A percentile compares a stretch with the other conserved stretches of the same genome.
Conservation (phyloP, 805 yeast genomes). For the Pichia phayaonensis region DNA sequence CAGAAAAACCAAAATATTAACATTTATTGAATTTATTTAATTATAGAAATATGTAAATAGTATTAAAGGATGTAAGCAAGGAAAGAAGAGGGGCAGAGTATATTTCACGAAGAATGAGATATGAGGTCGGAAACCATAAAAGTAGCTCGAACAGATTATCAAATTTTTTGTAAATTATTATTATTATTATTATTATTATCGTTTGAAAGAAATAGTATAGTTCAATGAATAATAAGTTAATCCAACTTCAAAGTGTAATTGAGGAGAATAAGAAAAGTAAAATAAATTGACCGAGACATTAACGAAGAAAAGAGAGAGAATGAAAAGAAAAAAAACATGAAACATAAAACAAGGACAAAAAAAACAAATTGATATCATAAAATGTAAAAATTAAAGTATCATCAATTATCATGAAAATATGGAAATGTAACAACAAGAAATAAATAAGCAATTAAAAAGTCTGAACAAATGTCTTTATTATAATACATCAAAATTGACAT, state of each 20-base stretch:
- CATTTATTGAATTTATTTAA: no score
- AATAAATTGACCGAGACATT: neutral
- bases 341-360: neutral
- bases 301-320: neutral
- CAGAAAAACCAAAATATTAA: no score
- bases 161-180: neutral
- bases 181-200: no score
- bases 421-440: neutral
- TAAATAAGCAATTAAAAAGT: neutral
- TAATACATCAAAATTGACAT: neutral
- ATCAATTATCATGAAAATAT: neutral
- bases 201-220: neutral
- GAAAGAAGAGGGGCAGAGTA: no score
- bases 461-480: neutral
- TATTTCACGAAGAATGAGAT: no score
- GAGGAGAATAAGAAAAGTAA: neutral
- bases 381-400: neutral
- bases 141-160: neutral
- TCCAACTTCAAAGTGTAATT: neutral
- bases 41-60: neutral
- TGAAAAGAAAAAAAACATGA: neutral
- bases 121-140: neutral
- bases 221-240: neutral
- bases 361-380: neutral
- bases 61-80: neutral